Percentiles rank a stretch among this genome's conserved stretches.
phyloP scores from a whole-genome alignment of 352 stramenopile species.

The Proteromonas lacertae region DNA sequence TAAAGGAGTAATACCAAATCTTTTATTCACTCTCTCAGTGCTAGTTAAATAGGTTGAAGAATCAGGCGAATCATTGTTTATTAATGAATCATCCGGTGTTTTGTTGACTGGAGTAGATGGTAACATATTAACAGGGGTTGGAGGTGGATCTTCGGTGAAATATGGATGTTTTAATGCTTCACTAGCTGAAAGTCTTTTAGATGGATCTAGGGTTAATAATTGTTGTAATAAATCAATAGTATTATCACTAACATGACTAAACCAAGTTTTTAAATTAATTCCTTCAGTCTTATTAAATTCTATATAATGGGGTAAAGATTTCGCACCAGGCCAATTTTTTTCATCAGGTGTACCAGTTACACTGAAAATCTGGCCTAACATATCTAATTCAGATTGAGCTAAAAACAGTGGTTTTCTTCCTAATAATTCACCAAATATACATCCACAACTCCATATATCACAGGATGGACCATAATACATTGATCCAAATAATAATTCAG shows the following conservation, averaged over 20 bases:
- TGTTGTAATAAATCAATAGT: constrained; percentile 24
- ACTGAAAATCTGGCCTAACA: constrained; percentile 28
- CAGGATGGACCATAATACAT: constrained; percentile 14
- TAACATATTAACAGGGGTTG: background rate
- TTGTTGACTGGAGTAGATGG: no score
- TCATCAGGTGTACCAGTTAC: constrained; percentile 23
- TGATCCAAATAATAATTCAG: constrained; percentile 43
- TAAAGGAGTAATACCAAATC: no score
- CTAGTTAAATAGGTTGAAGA: no score
- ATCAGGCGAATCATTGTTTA: no score
- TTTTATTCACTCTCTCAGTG: no score
- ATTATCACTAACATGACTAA: no score
- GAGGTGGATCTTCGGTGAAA: constrained; percentile 3
- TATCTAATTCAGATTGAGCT: constrained; percentile 23
- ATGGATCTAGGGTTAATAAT: constrained; percentile 43
- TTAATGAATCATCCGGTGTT: no score
- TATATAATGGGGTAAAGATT: constrained; percentile 9
- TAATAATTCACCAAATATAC: constrained; percentile 89
- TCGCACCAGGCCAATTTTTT: constrained; percentile 20
- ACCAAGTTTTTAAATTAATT: no score
- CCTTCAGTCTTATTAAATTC: background rate
- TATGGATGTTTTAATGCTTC: constrained; percentile 12
- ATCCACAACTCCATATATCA: constrained; percentile 73
- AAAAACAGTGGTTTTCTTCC: constrained; percentile 21
- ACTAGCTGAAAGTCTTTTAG: constrained; percentile 25